Evolutionary conservation across 2,329 filamentous ascomycete genomes (phyloP).

Genomic region (Metarhizium album): DNA sequence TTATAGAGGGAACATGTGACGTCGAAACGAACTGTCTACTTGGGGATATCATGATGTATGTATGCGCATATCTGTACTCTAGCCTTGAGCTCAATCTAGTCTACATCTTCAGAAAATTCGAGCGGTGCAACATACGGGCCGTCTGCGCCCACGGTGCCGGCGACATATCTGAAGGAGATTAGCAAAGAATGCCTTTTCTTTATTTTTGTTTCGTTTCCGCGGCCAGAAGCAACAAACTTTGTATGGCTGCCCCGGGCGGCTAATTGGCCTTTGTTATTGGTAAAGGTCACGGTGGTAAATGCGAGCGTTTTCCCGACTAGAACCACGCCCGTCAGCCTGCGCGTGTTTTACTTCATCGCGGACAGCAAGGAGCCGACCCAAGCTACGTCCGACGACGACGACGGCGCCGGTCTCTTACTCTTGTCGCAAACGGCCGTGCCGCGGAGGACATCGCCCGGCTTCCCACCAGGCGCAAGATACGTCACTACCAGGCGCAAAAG

Average conservation of each 20-base stretch:
- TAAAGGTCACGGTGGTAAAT: conserved; percentile 49
- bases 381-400: too few relatives aligned
- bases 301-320: conserved; percentile 54
- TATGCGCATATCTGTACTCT: background rate
- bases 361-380: too few relatives aligned
- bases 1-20: background rate
- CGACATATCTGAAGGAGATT: conserved; percentile 28
- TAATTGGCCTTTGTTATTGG: conserved; percentile 46
- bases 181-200: conserved; percentile 1
- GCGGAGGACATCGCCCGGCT: conserved; percentile 43
- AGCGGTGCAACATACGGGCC: conserved; percentile 27
- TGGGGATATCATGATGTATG: background rate
- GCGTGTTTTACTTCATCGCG: too few relatives aligned
- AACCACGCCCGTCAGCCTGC: conserved; percentile 8
- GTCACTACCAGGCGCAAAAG: conserved; percentile 36
- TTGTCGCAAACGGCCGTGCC: conserved; percentile 51
- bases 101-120: conserved; percentile 23
- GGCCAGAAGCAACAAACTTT: conserved; percentile 33
- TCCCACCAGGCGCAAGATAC: conserved; percentile 48
- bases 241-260: conserved; percentile 55
- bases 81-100: conserved; percentile 12
- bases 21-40: background rate
- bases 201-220: background rate
- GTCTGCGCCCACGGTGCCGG: conserved; percentile 24
- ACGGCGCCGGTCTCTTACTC: conserved; percentile 36